Evolutionary conservation across 148 eudicot species (phyloP).

Genomic region (Spergularia bocconei): DNA sequence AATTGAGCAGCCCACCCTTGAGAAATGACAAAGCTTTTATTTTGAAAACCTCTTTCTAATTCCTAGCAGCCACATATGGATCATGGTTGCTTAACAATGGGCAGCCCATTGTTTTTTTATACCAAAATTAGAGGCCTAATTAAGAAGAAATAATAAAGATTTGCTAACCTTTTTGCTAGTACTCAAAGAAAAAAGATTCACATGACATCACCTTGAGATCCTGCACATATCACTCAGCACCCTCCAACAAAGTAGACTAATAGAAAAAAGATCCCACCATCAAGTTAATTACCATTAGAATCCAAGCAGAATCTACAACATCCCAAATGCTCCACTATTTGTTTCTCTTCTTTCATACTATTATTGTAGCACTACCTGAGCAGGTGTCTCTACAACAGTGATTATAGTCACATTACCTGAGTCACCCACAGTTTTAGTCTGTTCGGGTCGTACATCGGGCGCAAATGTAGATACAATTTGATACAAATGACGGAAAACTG

Average conservation of each 20-base stretch:
- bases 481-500: too few relatives aligned
- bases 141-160: too few relatives aligned
- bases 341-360: conserved; percentile 8
- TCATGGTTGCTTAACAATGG: conserved; percentile 1
- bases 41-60: not conserved
- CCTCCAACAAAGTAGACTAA: not conserved
- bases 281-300: conserved; percentile 12
- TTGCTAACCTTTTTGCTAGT: too few relatives aligned
- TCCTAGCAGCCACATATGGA: not conserved
- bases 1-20: too few relatives aligned
- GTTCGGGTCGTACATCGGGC: too few relatives aligned
- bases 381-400: not conserved
- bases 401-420: too few relatives aligned
- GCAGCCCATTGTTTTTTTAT: conserved; percentile 16
- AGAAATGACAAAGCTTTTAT: too few relatives aligned
- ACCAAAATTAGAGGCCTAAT: too few relatives aligned
- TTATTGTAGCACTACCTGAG: not conserved
- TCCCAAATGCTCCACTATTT: conserved; percentile 8
- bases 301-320: conserved; percentile 9
- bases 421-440: too few relatives aligned
- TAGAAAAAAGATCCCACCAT: not conserved
- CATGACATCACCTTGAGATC: conserved; percentile 29
- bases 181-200: conserved; percentile 16
- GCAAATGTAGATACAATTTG: too few relatives aligned
- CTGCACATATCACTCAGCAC: conserved; percentile 13